phyloP scores from a whole-genome alignment of 2,329 filamentous ascomycete genomes.

The Xylariaceae sp. region DNA sequence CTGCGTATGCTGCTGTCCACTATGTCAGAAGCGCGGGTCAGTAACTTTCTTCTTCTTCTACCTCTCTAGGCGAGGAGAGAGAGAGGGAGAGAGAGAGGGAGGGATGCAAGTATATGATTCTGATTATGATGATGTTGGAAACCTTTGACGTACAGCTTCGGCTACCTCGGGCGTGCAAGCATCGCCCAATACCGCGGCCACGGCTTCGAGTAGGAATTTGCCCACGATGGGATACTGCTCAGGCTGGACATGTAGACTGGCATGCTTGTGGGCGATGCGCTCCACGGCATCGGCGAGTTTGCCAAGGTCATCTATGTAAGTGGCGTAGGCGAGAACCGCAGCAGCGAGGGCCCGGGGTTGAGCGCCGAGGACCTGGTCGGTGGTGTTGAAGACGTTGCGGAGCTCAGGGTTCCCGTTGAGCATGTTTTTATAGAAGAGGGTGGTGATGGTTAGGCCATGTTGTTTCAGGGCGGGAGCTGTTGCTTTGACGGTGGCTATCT shows the following conservation, averaged over 20 bases:
- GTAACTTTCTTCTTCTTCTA: neutral
- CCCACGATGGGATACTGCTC: constrained; percentile 69
- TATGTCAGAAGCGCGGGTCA: constrained; percentile 3
- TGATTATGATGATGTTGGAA: neutral
- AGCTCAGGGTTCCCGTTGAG: constrained; percentile 59
- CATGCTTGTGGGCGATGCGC: constrained; percentile 72
- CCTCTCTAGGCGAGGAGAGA: no score
- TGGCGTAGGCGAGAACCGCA: constrained; percentile 66
- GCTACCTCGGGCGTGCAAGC: constrained; percentile 61
- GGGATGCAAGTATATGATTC: no score
- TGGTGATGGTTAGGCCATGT: constrained; percentile 65
- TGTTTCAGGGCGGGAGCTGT: constrained; percentile 67
- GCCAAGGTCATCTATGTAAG: constrained; percentile 64
- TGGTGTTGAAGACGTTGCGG: constrained; percentile 64
- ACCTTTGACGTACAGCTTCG: constrained; percentile 41
- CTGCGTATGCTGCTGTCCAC: constrained; percentile 66
- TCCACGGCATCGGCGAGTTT: constrained; percentile 53
- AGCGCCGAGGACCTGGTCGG: constrained; percentile 61
- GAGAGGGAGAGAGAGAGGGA: no score
- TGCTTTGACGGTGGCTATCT: constrained; percentile 68
- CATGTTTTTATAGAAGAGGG: constrained; percentile 65
- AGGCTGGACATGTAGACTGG: constrained; percentile 60
- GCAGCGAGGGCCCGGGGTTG: constrained; percentile 65
- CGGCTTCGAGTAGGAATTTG: constrained; percentile 60
- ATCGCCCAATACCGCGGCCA: constrained; percentile 60